Evolutionary conservation across 2,329 filamentous ascomycete species (phyloP), one percentile per base, ranked within the genome.

Genomic region (Westerdykella sp.): DNA sequence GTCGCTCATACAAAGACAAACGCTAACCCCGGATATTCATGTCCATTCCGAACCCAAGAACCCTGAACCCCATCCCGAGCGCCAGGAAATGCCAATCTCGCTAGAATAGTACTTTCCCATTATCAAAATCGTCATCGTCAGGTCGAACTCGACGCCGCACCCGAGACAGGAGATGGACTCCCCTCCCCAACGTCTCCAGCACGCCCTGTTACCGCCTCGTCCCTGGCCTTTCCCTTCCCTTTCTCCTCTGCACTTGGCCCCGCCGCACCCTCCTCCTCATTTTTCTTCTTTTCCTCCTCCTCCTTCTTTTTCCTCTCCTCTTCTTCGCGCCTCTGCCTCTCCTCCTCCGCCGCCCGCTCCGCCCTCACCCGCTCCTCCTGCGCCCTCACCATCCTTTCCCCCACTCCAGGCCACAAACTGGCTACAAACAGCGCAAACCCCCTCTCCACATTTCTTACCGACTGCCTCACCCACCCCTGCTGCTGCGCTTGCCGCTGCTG

Each of bases 371-470:
- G 43, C 44, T 60, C 60, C n/a, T 51, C 45, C 25, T 60, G 46
- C 30, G 54, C 53, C 13, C 74, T 69, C 41, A 83, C 75, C 57
- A 80, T 77, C 6, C 77, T 68, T 57, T 83, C 80, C 0, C 80
- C 79, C 21, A 83, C 70, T 0, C 80, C 80, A 1, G 80, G 80
- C 57, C 80, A 75, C 39, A 83, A 56, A 59, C 76, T 81, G 0
- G 79, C 79, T 28, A 83, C 58, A 46, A 83, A 80, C n/a, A 83
- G 66, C n/a, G 77, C 77, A 34, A 79, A 55, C 1, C 75, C 75
- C 31, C 80, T 69, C 57, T 83, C 79, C 0, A 71, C 59, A 2
- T 71, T 69, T 35, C 75, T 63, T 14, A 78, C 41, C 4, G 41
- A 50, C 11, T 65, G 59, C 6, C 64, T 42, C 1, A 61, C 23